These are phyloP conservation scores for Psilocybe cubensis DNA, from an alignment of 768 basidiomycete genomes.

Conservation along the genomic window DNA sequence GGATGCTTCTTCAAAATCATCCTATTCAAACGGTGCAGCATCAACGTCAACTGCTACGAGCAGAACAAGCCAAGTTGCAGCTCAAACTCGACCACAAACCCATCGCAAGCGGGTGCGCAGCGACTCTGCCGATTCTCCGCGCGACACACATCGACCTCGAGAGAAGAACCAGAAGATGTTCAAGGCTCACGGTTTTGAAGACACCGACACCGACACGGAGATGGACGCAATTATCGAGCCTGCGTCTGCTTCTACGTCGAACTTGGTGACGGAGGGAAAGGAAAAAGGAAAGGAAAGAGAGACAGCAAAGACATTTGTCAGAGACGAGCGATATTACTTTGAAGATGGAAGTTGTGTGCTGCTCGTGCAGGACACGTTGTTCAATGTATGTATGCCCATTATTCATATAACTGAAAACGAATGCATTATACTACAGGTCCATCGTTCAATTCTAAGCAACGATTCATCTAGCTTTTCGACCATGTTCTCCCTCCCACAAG, in stretches of 20 bases:
- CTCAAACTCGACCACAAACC: background rate
- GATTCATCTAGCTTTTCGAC: slow-evolving; percentile 67
- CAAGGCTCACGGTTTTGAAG: slow-evolving; percentile 20
- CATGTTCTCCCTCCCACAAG: slow-evolving; percentile 73
- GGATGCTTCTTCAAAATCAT: too few species aligned
- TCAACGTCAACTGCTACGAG: too few species aligned
- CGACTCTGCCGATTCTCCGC: too few species aligned
- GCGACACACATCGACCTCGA: slow-evolving; percentile 17
- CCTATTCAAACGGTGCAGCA: background rate
- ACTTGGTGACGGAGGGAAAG: too few species aligned
- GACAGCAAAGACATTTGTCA: slow-evolving; percentile 10
- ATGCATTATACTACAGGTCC: slow-evolving; percentile 52
- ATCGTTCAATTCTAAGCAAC: slow-evolving; percentile 60
- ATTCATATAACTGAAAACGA: background rate
- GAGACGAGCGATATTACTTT: slow-evolving; percentile 65
- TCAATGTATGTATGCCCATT: slow-evolving; percentile 54
- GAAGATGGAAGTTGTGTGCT: slow-evolving; percentile 72
- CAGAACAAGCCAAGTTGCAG: background rate
- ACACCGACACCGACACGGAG: slow-evolving; percentile 20
- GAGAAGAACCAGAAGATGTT: slow-evolving; percentile 26
- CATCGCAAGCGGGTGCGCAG: slow-evolving; percentile 25
- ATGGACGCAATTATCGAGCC: slow-evolving; percentile 18
- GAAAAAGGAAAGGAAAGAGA: too few species aligned
- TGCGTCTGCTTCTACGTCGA: too few species aligned
- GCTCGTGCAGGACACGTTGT: slow-evolving; percentile 63